Evolutionary conservation across 129 eudicot genomes (phyloP), one percentile per base, ranked within the genome.

Genomic region (Chrysanthemum lavandulifolium): DNA sequence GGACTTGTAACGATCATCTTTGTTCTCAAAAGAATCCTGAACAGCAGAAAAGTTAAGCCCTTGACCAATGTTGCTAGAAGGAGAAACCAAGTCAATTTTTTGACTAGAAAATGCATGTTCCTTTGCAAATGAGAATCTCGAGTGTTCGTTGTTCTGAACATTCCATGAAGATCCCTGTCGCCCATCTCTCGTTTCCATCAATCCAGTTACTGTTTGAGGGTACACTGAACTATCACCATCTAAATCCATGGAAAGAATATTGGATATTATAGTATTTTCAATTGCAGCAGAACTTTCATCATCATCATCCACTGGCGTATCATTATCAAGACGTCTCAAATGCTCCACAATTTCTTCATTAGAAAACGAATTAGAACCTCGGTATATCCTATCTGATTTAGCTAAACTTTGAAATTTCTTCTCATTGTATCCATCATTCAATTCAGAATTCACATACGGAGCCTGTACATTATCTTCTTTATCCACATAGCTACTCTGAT

Each of bases 331-430:
- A 85, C 97, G 80, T 76, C 97, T 83, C 62, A 91, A 78, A 58
- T 84, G 92, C 79, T 91, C 97, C 8, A 91, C 95, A 60, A 91
- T 91, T 74, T 91, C 97, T 82, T 91, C 96, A 81, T 88, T 91
- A 62, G 97, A 78, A 76, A 91, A 91, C 5, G 91, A 88, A 50
- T 81, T 86, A 21, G 96, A 84, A 59, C 82, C 67, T 77, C 96
- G 81, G 65, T 88, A 88, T 67, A 88, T 76, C 84, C 84, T 80
- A 84, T 91, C 95, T 43, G 92, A 86, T 77, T 88, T 88, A 53
- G 92, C 89, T 73, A 84, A 84, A 83, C 75, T 86, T 76, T 86
- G 86, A 72, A 88, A 91, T 69, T 76, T 91, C 80, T 72, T 80
- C 77, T 85, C 97, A 80, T 82, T 84, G 68, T 53, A 72, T 69